phyloP scores from a whole-genome alignment of 176 grass and related monocot species.

The Oropetium thomaeum region DNA sequence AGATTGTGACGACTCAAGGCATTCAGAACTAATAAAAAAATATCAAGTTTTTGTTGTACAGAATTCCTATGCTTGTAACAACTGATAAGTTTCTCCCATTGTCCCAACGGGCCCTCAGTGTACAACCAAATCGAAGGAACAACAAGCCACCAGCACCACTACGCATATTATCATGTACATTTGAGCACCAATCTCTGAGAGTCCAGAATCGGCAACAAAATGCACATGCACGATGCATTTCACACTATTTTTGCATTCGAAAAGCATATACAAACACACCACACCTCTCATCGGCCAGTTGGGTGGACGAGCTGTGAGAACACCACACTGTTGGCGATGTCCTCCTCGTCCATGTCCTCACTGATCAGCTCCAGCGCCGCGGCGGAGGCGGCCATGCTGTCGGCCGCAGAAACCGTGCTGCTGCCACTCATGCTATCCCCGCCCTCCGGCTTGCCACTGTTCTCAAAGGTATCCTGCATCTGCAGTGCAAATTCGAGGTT shows the following conservation, averaged over 20 bases:
- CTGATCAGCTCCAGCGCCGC: constrained; percentile 30
- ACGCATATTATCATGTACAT: not conserved
- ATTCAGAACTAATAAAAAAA: too few relatives aligned
- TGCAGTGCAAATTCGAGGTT: constrained; percentile 52
- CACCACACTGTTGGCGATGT: constrained; percentile 43
- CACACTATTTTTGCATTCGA: not conserved
- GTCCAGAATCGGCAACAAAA: not conserved
- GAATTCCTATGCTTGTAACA: not conserved
- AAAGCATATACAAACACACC: not conserved
- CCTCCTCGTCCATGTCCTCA: constrained; percentile 56
- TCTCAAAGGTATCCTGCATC: constrained; percentile 51
- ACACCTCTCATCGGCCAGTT: constrained; percentile 38
- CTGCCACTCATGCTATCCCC: not conserved
- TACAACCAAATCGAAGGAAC: not conserved
- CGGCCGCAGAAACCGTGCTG: not conserved
- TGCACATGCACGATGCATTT: not conserved
- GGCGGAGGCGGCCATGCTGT: constrained; percentile 35
- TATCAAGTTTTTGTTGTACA: not conserved
- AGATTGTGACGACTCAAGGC: too few relatives aligned
- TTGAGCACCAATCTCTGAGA: not conserved
- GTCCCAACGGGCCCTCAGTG: not conserved
- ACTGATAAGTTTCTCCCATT: not conserved
- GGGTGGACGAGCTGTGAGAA: constrained; percentile 45
- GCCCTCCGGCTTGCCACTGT: constrained; percentile 20
- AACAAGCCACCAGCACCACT: not conserved